A percentile compares a stretch with the other conserved stretches of the same genome.
Evolutionary conservation across 371 early-diverging fungal genomes (phyloP).

Genomic region (Gilbertella persicaria): DNA sequence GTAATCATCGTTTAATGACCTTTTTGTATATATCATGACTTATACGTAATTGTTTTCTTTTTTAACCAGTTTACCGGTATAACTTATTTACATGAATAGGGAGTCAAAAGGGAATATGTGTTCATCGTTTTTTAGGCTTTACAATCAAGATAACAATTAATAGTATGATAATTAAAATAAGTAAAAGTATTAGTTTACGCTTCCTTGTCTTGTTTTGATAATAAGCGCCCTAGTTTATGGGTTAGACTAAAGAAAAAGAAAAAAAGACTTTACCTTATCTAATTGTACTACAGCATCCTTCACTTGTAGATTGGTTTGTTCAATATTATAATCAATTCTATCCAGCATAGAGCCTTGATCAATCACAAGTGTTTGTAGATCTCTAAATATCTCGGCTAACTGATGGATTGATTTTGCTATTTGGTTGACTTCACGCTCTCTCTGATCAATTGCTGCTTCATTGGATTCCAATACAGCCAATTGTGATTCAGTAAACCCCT

Average conservation of each 20-base stretch:
- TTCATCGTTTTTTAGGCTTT: constrained; percentile 48
- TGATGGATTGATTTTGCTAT: constrained; percentile 92
- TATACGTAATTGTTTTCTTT: no score
- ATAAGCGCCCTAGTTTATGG: constrained; percentile 46
- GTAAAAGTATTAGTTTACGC: constrained; percentile 63
- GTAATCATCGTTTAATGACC: no score
- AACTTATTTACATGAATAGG: no score
- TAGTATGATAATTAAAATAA: constrained; percentile 61
- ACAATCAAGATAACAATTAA: constrained; percentile 66
- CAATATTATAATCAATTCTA: constrained; percentile 97
- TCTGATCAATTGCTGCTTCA: constrained; percentile 71
- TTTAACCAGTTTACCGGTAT: no score
- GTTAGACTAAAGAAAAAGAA: neutral
- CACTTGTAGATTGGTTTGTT: constrained; percentile 77
- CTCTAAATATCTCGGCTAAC: constrained; percentile 89
- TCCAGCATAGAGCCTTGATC: constrained; percentile 97
- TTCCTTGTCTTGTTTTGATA: constrained; percentile 70
- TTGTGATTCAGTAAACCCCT: constrained; percentile 89
- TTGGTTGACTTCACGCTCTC: constrained; percentile 90
- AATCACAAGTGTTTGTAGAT: constrained; percentile 92
- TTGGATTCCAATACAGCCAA: constrained; percentile 72
- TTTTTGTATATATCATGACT: no score
- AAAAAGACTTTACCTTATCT: constrained; percentile 60
- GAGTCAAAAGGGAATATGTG: no score
- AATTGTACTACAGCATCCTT: constrained; percentile 86